Percentiles rank a stretch among this genome's conserved stretches.
Evolutionary conservation across 306 rosid genomes (phyloP).

Genomic region (Corylus avellana): DNA sequence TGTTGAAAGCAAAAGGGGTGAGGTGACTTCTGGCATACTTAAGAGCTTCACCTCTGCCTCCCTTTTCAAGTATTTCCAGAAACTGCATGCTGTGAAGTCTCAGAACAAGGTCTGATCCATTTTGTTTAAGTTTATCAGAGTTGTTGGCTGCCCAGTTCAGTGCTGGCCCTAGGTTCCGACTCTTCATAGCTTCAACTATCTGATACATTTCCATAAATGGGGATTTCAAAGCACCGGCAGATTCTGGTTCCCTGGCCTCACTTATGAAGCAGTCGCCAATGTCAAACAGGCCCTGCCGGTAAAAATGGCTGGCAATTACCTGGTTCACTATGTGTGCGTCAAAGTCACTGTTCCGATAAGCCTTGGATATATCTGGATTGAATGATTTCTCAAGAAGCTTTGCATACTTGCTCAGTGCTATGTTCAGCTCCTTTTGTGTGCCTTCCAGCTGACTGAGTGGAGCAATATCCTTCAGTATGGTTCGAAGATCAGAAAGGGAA

Average conservation of each 20-base stretch:
- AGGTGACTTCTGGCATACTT: conserved; percentile 66
- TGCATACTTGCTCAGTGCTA: conserved; percentile 73
- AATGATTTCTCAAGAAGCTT: conserved; percentile 77
- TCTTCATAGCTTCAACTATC: conserved; percentile 74
- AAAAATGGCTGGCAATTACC: conserved; percentile 79
- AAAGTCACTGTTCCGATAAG: conserved; percentile 71
- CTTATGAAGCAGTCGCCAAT: conserved; percentile 68
- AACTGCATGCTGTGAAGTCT: conserved; percentile 77
- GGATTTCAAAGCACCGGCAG: conserved; percentile 57
- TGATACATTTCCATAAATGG: conserved; percentile 76
- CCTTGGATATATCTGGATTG: conserved; percentile 87
- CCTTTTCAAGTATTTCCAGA: conserved; percentile 61
- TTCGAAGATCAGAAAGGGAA: conserved; percentile 57
- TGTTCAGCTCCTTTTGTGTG: conserved; percentile 78
- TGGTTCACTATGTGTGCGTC: conserved; percentile 64
- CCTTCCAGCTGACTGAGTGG: conserved; percentile 67
- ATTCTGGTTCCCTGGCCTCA: conserved; percentile 64
- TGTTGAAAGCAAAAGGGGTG: conserved; percentile 55
- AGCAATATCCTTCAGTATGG: conserved; percentile 54
- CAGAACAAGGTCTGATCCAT: conserved; percentile 71
- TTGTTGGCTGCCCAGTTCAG: conserved; percentile 72
- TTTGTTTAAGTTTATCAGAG: conserved; percentile 59
- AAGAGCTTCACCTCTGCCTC: conserved; percentile 64
- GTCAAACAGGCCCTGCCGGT: conserved; percentile 78
- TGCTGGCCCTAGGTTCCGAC: conserved; percentile 72